Percentiles rank a stretch among this genome's conserved stretches.
Evolutionary conservation across 805 yeast species (phyloP).

Genomic region (Peterozyma toletana): DNA sequence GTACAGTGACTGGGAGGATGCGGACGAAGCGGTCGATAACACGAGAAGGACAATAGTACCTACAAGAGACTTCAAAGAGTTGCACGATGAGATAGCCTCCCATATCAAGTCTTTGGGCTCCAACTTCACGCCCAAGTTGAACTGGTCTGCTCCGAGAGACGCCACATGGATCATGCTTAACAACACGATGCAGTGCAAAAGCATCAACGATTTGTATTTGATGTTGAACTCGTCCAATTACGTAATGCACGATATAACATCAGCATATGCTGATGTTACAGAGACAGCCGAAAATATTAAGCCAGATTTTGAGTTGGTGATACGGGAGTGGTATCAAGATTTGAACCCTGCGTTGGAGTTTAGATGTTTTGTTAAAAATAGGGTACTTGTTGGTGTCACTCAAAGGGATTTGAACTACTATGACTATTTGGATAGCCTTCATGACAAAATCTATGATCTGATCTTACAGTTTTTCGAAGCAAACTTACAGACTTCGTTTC

Average conservation of each 20-base stretch:
- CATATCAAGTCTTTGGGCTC: constrained; percentile 40
- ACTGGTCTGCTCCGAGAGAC: constrained; percentile 97
- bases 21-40: constrained; percentile 13
- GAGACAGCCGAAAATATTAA: constrained; percentile 23
- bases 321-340: constrained; percentile 73
- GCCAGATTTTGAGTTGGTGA: constrained; percentile 51
- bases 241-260: constrained; percentile 74
- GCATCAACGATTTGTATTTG: constrained; percentile 70
- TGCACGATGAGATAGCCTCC: constrained; percentile 46
- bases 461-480: constrained; percentile 52
- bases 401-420: constrained; percentile 88
- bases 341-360: constrained; percentile 90
- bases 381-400: constrained; percentile 60
- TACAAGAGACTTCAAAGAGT: constrained; percentile 41
- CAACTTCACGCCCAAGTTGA: constrained; percentile 77
- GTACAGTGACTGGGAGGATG: constrained; percentile 64
- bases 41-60: constrained; percentile 30
- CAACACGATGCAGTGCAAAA: constrained; percentile 65
- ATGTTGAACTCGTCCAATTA: constrained; percentile 84
- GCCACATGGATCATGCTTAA: constrained; percentile 86
- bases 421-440: constrained; percentile 51
- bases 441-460: constrained; percentile 35
- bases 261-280: constrained; percentile 50
- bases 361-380: constrained; percentile 69
- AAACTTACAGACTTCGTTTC: constrained; percentile 38